phyloP scores from a whole-genome alignment of 164 flowering plant species.

The Buxus sempervirens region DNA sequence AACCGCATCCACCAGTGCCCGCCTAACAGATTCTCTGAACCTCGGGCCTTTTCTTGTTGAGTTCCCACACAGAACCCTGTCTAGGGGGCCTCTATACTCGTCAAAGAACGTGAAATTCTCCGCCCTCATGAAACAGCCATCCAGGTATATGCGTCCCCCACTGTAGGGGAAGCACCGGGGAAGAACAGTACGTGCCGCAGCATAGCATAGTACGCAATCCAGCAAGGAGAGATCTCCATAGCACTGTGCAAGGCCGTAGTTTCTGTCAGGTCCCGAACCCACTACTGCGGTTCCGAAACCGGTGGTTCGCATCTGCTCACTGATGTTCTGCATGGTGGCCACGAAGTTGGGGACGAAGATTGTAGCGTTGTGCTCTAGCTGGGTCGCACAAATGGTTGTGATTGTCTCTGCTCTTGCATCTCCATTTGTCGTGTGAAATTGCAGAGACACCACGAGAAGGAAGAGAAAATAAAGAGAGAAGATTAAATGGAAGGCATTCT shows the following conservation, averaged over 20 bases:
- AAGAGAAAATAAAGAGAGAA: constrained; percentile 7
- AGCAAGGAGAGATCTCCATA: constrained; percentile 74
- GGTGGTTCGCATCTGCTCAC: constrained; percentile 42
- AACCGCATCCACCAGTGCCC: constrained; percentile 46
- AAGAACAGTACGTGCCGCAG: constrained; percentile 64
- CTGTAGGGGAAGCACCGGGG: constrained; percentile 67
- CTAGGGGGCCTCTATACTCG: constrained; percentile 56
- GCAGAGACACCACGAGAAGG: constrained; percentile 19
- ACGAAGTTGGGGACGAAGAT: constrained; percentile 64
- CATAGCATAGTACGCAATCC: constrained; percentile 68
- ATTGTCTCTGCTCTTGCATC: constrained; percentile 65
- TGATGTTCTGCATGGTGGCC: constrained; percentile 66
- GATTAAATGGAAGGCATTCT: constrained; percentile 8
- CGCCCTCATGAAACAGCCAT: constrained; percentile 77
- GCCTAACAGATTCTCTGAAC: constrained; percentile 43
- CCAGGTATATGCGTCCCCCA: constrained; percentile 61
- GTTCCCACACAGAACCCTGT: constrained; percentile 57
- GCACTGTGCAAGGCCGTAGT: constrained; percentile 78
- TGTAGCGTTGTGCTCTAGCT: constrained; percentile 51
- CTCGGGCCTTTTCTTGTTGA: constrained; percentile 25
- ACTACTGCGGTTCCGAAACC: constrained; percentile 53
- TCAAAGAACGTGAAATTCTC: constrained; percentile 62
- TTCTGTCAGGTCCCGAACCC: constrained; percentile 55
- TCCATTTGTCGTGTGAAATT: constrained; percentile 24
- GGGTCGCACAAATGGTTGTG: constrained; percentile 29